Evolutionary conservation across 2,329 filamentous ascomycete genomes (phyloP).

Genomic region (Fusarium torulosum): DNA sequence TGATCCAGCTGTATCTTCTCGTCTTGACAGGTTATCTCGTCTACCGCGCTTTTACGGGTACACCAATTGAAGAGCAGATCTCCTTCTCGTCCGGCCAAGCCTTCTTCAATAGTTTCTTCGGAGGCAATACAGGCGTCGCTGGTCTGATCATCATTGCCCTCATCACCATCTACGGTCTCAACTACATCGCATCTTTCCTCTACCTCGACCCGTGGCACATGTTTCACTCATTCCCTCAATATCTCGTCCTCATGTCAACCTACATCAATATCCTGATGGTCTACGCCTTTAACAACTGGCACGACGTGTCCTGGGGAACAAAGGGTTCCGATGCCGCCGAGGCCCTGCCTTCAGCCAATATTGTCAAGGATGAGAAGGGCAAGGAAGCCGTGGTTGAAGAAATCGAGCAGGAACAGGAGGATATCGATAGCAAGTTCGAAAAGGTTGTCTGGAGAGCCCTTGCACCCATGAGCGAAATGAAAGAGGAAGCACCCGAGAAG

Average conservation of each 20-base stretch:
- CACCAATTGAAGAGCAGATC: slow-evolving; percentile 41
- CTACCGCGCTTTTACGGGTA: slow-evolving; percentile 39
- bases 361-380: slow-evolving; percentile 41
- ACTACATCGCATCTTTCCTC: slow-evolving; percentile 43
- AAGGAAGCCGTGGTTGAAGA: slow-evolving; percentile 42
- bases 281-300: slow-evolving; percentile 47
- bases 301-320: slow-evolving; percentile 45
- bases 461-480: slow-evolving; percentile 42
- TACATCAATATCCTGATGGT: slow-evolving; percentile 48
- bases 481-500: slow-evolving; percentile 38
- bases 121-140: slow-evolving; percentile 37
- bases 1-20: slow-evolving; percentile 43
- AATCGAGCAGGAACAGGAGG: slow-evolving; percentile 43
- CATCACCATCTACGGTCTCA: slow-evolving; percentile 45
- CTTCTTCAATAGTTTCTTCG: slow-evolving; percentile 44
- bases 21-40: slow-evolving; percentile 43
- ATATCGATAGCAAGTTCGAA: slow-evolving; percentile 46
- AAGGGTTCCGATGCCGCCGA: slow-evolving; percentile 43
- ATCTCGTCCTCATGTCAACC: slow-evolving; percentile 45
- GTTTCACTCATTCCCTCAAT: slow-evolving; percentile 47
- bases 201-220: slow-evolving; percentile 48
- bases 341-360: slow-evolving; percentile 39
- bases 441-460: slow-evolving; percentile 45
- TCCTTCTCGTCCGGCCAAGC: slow-evolving; percentile 37
- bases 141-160: slow-evolving; percentile 44